Evolutionary conservation across 2,329 filamentous ascomycete genomes (phyloP), one percentile per base, ranked within the genome.

Genomic region (Aspergillus neotritici): DNA sequence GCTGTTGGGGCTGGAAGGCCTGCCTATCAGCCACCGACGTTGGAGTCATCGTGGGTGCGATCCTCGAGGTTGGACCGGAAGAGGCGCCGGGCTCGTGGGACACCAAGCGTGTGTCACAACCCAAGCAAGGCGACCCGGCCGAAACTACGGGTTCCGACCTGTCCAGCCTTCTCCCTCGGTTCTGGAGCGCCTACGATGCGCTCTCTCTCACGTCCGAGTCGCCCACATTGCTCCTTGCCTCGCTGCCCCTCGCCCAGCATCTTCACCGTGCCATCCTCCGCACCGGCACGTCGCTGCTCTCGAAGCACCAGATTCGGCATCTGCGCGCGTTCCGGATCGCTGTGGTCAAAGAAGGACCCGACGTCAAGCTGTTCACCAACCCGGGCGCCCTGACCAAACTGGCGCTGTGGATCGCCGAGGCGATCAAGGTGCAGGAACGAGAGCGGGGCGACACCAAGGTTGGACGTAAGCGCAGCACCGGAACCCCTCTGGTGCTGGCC

Each of bases 1-100:
- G 90, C 46, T 94, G 88, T 62, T 98, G 93, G 93, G 93, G 93
- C 9, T 98, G 90, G 90, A 86, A 90, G 62, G 91, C 90, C 1
- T 96, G 91, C 38, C 74, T 97, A 17, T 94, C 87, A 49, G 93
- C 93, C 5, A 86, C 91, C 37, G 93, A 98, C 62, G 88, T 96
- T 0, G 88, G 87, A n/a, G 87, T 95, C 12, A 83, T 97, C 25
- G 79, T 97, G 14, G 89, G 89, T 40, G 89, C 91, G 12, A 84
- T 98, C 37, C 78, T 98, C 1, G 93, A 98, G 69, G 89, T 97
- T 21, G 91, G 93, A 9, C 63, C 64, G 3, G 60, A 65, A 11
- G 60, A 66, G 37, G 53, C 59, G 6, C 54, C 59, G 10, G 51
- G 55, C 6, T 43, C 57, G 7, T 67, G 63, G 64, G 63, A 67